Percentiles rank a stretch among this genome's conserved stretches.
Conservation (phyloP, 805 yeast species). For the Nakazawaea ishiwadae region DNA sequence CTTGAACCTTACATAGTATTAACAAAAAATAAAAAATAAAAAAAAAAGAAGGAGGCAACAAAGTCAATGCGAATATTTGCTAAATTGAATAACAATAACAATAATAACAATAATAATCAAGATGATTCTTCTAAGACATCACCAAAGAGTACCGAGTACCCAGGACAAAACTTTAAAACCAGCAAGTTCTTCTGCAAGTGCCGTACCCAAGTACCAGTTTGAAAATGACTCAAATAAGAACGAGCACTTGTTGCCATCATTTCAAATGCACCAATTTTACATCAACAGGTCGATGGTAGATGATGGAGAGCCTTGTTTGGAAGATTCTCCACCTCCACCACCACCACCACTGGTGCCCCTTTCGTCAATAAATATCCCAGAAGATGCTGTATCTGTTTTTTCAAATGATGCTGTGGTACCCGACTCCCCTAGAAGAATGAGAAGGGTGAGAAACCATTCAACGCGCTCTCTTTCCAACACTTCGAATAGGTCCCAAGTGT, state of each 20-base stretch:
- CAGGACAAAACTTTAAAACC: neutral
- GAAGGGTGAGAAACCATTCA: neutral
- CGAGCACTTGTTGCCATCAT: constrained; percentile 12
- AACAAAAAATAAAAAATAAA: too few relatives aligned
- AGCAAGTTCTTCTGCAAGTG: neutral
- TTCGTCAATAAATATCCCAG: neutral
- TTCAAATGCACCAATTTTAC: constrained; percentile 16
- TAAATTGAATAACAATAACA: neutral
- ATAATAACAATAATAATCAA: too few relatives aligned
- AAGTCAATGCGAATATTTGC: constrained; percentile 9
- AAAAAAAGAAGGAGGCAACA: too few relatives aligned
- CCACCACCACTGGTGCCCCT: constrained; percentile 2
- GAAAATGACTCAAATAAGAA: neutral
- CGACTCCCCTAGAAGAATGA: constrained; percentile 2
- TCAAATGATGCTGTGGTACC: neutral
- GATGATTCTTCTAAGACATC: too few relatives aligned
- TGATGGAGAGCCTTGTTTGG: constrained; percentile 10
- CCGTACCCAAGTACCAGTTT: constrained; percentile 1
- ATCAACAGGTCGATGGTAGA: constrained; percentile 13
- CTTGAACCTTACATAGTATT: too few relatives aligned
- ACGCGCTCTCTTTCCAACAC: neutral
- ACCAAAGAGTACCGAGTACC: too few relatives aligned
- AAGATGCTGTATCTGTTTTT: neutral
- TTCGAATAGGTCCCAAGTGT: constrained; percentile 2
- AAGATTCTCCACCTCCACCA: constrained; percentile 6